Conservation (phyloP, 768 basidiomycete species). For the Tephrocybe sp. region DNA sequence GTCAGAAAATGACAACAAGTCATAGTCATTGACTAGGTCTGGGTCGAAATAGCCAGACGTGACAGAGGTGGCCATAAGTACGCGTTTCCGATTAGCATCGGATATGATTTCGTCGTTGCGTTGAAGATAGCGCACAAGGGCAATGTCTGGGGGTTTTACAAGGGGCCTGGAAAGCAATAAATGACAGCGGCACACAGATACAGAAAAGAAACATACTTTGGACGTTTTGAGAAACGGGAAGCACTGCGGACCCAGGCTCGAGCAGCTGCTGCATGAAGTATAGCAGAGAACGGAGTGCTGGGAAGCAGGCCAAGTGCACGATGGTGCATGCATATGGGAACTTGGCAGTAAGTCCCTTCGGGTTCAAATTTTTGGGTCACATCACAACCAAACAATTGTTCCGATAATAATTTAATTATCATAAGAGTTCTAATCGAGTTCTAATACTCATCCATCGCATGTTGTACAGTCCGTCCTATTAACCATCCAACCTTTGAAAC, state of each 20-base stretch:
- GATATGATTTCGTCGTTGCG: not conserved
- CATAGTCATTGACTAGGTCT: conserved; percentile 23
- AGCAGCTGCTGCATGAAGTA: conserved; percentile 49
- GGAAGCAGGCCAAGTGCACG: conserved; percentile 38
- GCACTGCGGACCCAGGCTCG: conserved; percentile 44
- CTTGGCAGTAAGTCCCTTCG: conserved; percentile 6
- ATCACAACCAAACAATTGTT: conserved; percentile 15
- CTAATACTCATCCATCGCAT: conserved; percentile 36
- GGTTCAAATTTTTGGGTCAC: conserved; percentile 17
- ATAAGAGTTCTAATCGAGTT: conserved; percentile 8
- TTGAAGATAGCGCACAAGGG: conserved; percentile 5
- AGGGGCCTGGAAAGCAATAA: conserved; percentile 3
- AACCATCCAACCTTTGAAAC: conserved; percentile 78
- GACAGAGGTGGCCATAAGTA: no score
- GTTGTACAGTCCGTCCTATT: conserved; percentile 47
- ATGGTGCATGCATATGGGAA: conserved; percentile 51
- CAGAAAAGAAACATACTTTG: not conserved
- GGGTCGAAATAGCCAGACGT: conserved; percentile 20
- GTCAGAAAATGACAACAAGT: conserved; percentile 24
- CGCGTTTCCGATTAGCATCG: not conserved
- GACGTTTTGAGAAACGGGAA: conserved; percentile 7
- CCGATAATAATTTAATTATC: conserved; percentile 3
- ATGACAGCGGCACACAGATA: not conserved
- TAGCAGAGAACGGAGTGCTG: conserved; percentile 32
- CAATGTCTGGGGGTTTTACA: not conserved